Evolutionary conservation across 306 rosid genomes (phyloP), one percentile per base, ranked within the genome.

Genomic region (Trifolium fragiferum): DNA sequence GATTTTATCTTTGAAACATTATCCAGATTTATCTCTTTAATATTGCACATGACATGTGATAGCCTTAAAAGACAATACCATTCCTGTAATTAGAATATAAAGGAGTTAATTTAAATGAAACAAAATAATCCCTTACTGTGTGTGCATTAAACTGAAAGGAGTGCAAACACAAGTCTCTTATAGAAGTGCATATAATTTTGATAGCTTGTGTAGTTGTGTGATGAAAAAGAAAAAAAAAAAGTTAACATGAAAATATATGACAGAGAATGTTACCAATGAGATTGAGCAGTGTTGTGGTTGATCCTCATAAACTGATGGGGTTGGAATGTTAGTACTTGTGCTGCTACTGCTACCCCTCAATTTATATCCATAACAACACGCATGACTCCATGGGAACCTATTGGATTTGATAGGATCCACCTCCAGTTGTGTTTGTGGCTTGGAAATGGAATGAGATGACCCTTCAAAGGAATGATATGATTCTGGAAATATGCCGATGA

Each of bases 331-430:
- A 40, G 44, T 40, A 40, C 10, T 40, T 40, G 44, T 40, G 44
- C 33, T 30, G 33, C 33, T 30, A 30, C 44, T 53, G 10, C 25
- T 13, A 12, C 38, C 21, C 32, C 6, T 37, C 4, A 0, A 0
- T 35, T 63, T 74, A 27, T 7, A n/a, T 61, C n/a, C 5, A n/a
- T 47, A 47, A 47, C 73, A 47, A 49, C 60, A 49, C 6, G n/a
- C 4, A 1, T 40, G 44, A 40, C 44, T 40, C 44, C 11, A 40
- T 8, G 55, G 12, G 8, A 23, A 38, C 11, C 7, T 66, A 10
- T 27, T 38, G 7, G 33, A 8, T 65, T 53, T 66, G 33, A n/a
- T 65, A 37, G 61, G 14, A 0, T 57, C 13, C 40, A 37, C 40
- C 10, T 37, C 10, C 44, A 40, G 2, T 40, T 76, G 37, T 18